These are phyloP conservation scores for Leucoagaricus sp. DNA, from an alignment of 1,284 basidiomycete species.

Conservation along the genomic window DNA sequence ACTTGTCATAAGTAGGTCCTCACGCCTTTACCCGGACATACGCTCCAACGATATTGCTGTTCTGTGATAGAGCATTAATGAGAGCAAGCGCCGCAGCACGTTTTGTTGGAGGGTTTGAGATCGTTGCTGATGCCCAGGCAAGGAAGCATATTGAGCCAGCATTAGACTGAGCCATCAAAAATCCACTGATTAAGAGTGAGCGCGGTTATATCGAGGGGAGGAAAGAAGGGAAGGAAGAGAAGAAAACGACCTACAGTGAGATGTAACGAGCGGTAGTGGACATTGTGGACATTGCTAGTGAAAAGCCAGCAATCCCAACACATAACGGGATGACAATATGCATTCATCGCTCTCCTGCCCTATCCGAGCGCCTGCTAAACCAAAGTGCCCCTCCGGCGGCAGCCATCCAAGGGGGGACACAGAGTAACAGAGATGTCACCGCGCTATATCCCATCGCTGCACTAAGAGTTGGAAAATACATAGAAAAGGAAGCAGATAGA, in stretches of 20 bases:
- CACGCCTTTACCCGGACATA: conserved; percentile 48
- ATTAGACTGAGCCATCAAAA: conserved; percentile 77
- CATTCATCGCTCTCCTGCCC: conserved; percentile 62
- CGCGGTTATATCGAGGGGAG: too few relatives aligned
- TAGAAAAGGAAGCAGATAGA: conserved; percentile 66
- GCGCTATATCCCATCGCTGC: conserved; percentile 68
- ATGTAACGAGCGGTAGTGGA: conserved; percentile 68
- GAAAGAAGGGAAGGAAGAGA: neutral
- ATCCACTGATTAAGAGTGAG: too few relatives aligned
- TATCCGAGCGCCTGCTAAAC: conserved; percentile 69
- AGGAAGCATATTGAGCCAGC: conserved; percentile 69
- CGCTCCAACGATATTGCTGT: conserved; percentile 78
- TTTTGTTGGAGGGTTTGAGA: conserved; percentile 69
- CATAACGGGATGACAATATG: conserved; percentile 58
- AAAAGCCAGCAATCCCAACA: conserved; percentile 68
- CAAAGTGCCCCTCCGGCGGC: conserved; percentile 55
- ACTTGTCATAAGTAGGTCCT: conserved; percentile 41
- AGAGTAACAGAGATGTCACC: conserved; percentile 68
- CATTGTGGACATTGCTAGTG: conserved; percentile 75
- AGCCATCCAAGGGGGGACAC: conserved; percentile 78
- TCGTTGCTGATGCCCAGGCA: conserved; percentile 72
- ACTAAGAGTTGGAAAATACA: conserved; percentile 66
- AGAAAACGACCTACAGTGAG: conserved; percentile 52
- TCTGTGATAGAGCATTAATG: conserved; percentile 70
- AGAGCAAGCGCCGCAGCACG: conserved; percentile 80